Evolutionary conservation across 495 filamentous ascomycete species (phyloP).

Genomic region (Saxophila tyrrhenica): DNA sequence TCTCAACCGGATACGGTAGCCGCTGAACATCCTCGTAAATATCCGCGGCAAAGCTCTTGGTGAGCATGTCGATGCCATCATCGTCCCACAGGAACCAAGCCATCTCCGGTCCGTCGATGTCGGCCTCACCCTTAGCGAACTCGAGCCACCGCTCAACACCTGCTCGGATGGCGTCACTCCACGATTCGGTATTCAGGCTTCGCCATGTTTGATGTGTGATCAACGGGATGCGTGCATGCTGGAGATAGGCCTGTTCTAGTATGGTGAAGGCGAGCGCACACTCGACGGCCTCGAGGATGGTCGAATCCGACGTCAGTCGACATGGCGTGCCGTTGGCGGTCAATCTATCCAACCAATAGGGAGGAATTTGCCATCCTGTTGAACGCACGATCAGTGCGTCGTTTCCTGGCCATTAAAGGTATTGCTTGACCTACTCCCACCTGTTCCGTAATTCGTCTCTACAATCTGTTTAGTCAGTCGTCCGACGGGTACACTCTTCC

Average conservation of each 20-base stretch:
- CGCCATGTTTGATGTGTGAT: background rate
- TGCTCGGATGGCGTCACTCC: background rate
- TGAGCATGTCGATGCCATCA: background rate
- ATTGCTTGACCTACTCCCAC: background rate
- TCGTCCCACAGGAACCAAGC: background rate
- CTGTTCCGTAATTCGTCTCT: background rate
- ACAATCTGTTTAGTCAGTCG: background rate
- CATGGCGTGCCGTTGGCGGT: background rate
- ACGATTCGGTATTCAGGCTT: background rate
- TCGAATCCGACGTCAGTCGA: background rate
- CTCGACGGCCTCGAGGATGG: background rate
- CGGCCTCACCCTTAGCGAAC: background rate
- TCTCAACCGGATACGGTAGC: background rate
- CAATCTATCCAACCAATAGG: background rate
- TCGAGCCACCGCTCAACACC: background rate
- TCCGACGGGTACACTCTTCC: background rate
- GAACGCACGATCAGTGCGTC: background rate
- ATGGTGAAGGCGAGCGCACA: background rate
- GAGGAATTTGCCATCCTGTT: background rate
- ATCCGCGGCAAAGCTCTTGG: background rate
- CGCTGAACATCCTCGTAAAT: background rate
- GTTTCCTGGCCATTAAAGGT: background rate
- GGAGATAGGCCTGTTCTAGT: background rate
- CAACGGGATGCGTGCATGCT: background rate
- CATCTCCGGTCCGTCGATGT: background rate